Base-by-base conservation (phyloP, 2,329 filamentous ascomycete species). In the Phyllosticta ampelicida region DNA sequence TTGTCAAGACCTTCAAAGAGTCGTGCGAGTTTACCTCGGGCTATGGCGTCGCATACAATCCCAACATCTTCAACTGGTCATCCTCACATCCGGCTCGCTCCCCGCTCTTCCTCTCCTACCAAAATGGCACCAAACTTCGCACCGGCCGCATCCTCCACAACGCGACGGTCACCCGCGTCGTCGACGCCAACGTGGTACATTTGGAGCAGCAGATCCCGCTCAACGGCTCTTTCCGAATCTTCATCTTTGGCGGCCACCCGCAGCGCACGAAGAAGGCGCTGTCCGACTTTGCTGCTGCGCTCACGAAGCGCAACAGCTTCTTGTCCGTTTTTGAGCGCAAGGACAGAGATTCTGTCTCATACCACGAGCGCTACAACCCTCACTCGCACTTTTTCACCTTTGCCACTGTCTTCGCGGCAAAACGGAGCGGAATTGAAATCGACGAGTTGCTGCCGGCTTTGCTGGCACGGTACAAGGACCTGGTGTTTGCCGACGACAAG, bases 11-110 rank as follows among this genome's bases (percentile, higher is more conserved):
- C 0, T 96, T 96, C 79, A 96, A 96, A 71, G 88, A 89, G 59
- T 84, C 85, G 28, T 96, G 90, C 77, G 90, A 94, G 67, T 95
- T 96, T 72, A 96, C 90, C 10, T 90, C 87, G 63, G 91, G 91
- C 60, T 96, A 95, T 70, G 91, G 91, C 61, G 90, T 96, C 20
- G 86, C 85, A 28, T 96, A 96, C 75, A 81, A 85, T 63, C 79
- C 87, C 56, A 96, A 95, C 73, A 74, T 81, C 28, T 79, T 95
- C 73, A 96, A 95, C 75, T 95, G 90, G 89, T 87, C 86, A 9
- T 3, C 36, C 0, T 75, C 76, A 3, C 90, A 96, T 72, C 78
- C 83, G 0, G 88, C 86, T 13, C 79, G 86, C 66, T 89, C 87
- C 18, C 73, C 79, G 10, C 74, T 90, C 59, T 86, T 94, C 68